Conservation (phyloP, 768 basidiomycete species). For the Russula dissimulans region DNA sequence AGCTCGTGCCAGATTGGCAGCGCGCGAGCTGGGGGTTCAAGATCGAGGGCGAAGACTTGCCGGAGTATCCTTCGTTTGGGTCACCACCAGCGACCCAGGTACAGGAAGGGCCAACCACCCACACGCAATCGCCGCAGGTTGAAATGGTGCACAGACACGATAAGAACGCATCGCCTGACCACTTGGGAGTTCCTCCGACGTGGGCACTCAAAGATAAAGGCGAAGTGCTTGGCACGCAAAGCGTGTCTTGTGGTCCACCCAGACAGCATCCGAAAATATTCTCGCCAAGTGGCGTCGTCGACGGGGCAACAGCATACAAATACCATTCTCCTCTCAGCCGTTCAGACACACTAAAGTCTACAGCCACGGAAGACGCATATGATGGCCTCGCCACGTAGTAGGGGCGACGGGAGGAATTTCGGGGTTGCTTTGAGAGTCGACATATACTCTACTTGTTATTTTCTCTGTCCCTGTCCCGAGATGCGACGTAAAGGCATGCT, state of each 20-base stretch:
- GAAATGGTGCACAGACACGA: not conserved
- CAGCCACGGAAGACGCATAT: constrained; percentile 13
- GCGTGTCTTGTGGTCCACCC: not conserved
- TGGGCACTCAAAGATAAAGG: not conserved
- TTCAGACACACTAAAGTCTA: not conserved
- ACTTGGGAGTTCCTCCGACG: not conserved
- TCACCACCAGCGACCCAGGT: constrained; percentile 15
- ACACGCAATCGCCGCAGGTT: not conserved
- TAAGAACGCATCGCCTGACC: not conserved
- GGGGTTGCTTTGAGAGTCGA: not conserved
- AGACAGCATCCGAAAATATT: not conserved
- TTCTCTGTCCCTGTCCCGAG: not conserved
- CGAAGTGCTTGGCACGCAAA: not conserved
- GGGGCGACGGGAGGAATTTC: not conserved
- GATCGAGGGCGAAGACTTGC: constrained; percentile 19
- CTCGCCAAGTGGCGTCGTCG: not conserved
- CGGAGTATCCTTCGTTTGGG: constrained; percentile 27
- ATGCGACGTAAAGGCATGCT: not conserved
- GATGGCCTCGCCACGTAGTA: constrained; percentile 9
- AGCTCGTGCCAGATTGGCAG: constrained; percentile 56
- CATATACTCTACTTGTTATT: not conserved
- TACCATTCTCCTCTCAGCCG: not conserved
- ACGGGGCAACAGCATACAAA: not conserved
- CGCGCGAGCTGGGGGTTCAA: constrained; percentile 49
- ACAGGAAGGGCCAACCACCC: not conserved